These are phyloP conservation scores for Arthrobotrys conoides DNA, from an alignment of 2,329 filamentous ascomycete species.

Conservation along the genomic window DNA sequence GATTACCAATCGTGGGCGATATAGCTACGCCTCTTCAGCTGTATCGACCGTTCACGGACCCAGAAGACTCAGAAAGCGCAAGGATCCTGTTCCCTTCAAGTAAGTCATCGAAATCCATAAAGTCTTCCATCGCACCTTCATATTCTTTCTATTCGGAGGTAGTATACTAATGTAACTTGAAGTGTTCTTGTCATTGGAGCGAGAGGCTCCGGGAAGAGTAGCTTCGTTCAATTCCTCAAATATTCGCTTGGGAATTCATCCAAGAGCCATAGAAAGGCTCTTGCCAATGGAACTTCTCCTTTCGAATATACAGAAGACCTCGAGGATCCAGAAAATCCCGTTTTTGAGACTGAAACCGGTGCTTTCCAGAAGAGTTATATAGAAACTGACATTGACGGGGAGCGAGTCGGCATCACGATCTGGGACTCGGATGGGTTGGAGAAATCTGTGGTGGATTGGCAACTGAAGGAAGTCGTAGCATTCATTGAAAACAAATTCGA, in stretches of 20 bases:
- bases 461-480: conserved; percentile 88
- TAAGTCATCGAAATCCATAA: conserved; percentile 71
- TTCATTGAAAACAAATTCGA: conserved; percentile 99
- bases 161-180: conserved; percentile 22
- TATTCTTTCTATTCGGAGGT: conserved; percentile 3
- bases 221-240: conserved; percentile 95
- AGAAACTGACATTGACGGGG: conserved; percentile 93
- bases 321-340: conserved; percentile 48
- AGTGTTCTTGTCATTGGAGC: conserved; percentile 93
- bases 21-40: conserved; percentile 92
- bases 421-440: conserved; percentile 98
- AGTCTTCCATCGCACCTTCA: conserved; percentile 1
- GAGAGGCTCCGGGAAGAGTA: conserved; percentile 91
- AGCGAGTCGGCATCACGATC: conserved; percentile 90
- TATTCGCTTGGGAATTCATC: conserved; percentile 77
- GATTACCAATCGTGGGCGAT: conserved; percentile 80
- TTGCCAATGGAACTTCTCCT: conserved; percentile 30
- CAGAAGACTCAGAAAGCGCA: conserved; percentile 89
- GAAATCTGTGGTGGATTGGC: conserved; percentile 93
- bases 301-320: conserved; percentile 61
- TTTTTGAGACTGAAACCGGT: conserved; percentile 66
- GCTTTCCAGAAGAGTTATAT: conserved; percentile 78
- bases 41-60: conserved; percentile 90
- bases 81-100: conserved; percentile 99
- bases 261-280: conserved; percentile 76